Percentiles rank a stretch among this genome's conserved stretches.
Evolutionary conservation across 257 asterid species (phyloP).

Genomic region (Lavandula angustifolia): DNA sequence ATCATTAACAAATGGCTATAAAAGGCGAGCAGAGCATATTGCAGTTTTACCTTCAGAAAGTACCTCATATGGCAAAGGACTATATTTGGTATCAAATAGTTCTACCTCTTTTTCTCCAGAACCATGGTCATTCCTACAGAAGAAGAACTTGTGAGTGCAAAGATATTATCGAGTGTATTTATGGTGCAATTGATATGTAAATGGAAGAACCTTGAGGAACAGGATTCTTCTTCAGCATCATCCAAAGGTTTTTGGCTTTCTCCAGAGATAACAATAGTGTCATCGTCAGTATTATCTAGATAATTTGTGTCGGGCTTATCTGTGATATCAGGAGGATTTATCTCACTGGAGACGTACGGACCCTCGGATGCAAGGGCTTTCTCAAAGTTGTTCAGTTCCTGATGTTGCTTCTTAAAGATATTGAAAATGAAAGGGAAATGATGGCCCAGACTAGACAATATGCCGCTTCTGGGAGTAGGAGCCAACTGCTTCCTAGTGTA

Average conservation of each 20-base stretch:
- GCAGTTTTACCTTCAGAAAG: slow-evolving; percentile 51
- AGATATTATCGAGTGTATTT: slow-evolving; percentile 14
- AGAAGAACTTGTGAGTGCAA: slow-evolving; percentile 33
- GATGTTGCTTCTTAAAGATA: slow-evolving; percentile 66
- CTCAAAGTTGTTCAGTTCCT: slow-evolving; percentile 42
- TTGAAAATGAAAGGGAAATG: slow-evolving; percentile 80
- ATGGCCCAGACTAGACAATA: slow-evolving; percentile 71
- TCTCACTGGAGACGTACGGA: slow-evolving; percentile 39
- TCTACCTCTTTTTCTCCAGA: slow-evolving; percentile 48
- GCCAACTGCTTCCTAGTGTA: slow-evolving; percentile 47
- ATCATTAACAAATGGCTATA: slow-evolving; percentile 12
- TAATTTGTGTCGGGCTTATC: slow-evolving; percentile 35
- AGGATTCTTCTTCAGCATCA: slow-evolving; percentile 42
- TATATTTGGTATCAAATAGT: slow-evolving; percentile 34
- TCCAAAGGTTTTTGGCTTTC: slow-evolving; percentile 34
- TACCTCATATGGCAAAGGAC: slow-evolving; percentile 37
- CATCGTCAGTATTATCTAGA: slow-evolving; percentile 43
- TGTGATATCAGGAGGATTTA: slow-evolving; percentile 33
- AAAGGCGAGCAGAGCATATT: slow-evolving; percentile 16
- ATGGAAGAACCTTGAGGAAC: slow-evolving; percentile 51
- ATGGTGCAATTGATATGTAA: slow-evolving; percentile 26
- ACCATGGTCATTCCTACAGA: slow-evolving; percentile 36
- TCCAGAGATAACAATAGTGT: slow-evolving; percentile 32
- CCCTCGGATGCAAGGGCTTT: slow-evolving; percentile 31
- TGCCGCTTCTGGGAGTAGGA: slow-evolving; percentile 56